Evolutionary conservation across 495 filamentous ascomycete genomes (phyloP), one percentile per base, ranked within the genome.

Genomic region (Neurospora terricola): DNA sequence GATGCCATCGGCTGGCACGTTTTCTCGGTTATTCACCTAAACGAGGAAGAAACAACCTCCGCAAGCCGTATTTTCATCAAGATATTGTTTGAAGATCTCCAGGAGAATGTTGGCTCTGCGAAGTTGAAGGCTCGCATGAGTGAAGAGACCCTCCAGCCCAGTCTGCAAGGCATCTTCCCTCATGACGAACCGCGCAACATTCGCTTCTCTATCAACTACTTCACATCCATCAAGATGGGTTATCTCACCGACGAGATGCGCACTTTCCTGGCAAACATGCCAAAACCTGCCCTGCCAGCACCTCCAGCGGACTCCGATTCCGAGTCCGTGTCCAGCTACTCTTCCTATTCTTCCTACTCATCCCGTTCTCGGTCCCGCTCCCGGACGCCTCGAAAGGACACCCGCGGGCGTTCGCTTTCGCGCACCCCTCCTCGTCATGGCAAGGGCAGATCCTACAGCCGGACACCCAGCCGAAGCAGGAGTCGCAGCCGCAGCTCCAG

Each of bases 201-300:
- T 16, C 90, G 96, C 59, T 99, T 99, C 85, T 93, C 95, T 23
- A 96, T 98, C 89, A 99, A 99, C 81, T 99, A 97, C 84, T 98
- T 98, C 81, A 99, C 96, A 9, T 93, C 92, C 76, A 95, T 99
- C 80, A 93, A 94, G 73, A 94, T 99, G 91, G 96, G 96, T 81
- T 89, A 87, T 38, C 83, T 99, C 75, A 99, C 96, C 14, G 96
- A 98, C 75, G 92, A 94, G 75, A 97, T 98, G 95, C 90, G 96
- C 76, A 93, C 94, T 76, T 90, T 89, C 78, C 84, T 98, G 71
- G 92, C 94, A 79, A 97, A 94, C 78, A 88, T 92, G 77, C 92
- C 95, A 30, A 92, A 93, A 76, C 91, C 94, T 48, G 84, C 90
- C 4, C 81, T 90, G 23, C 91, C 92, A 11, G 89, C 92, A 0